These are phyloP conservation scores for Penicillium sp. DNA, from an alignment of 2,329 filamentous ascomycete genomes.

Conservation along the genomic window DNA sequence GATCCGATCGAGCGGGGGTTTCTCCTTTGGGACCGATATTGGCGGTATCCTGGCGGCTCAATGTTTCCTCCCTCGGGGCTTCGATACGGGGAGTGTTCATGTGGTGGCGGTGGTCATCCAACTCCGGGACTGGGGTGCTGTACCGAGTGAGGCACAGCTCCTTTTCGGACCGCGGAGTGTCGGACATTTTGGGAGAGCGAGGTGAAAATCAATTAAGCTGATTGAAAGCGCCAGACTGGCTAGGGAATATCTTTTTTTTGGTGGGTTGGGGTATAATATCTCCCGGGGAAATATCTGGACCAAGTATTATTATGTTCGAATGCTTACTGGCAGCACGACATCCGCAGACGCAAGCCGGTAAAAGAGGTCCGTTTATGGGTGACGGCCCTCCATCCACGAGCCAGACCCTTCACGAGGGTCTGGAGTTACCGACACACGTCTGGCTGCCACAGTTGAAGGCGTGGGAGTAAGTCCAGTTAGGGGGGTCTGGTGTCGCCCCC, in stretches of 20 bases:
- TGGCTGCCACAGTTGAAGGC: conserved; percentile 38
- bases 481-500: conserved; percentile 97
- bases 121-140: conserved; percentile 66
- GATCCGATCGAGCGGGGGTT: conserved; percentile 52
- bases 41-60: conserved; percentile 40
- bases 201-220: not conserved
- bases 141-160: conserved; percentile 62
- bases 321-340: conserved; percentile 28
- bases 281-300: not conserved
- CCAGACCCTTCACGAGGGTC: conserved; percentile 50
- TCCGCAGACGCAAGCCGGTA: conserved; percentile 31
- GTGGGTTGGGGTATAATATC: not conserved
- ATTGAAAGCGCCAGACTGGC: conserved; percentile 25
- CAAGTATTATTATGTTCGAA: not conserved
- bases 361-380: conserved; percentile 33
- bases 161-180: conserved; percentile 67
- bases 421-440: conserved; percentile 43
- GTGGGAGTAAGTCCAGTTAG: conserved; percentile 69
- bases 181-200: conserved; percentile 45
- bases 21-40: conserved; percentile 55
- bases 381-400: conserved; percentile 42
- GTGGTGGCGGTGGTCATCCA: conserved; percentile 80
- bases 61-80: conserved; percentile 41
- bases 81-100: conserved; percentile 43
- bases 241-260: conserved; percentile 6